These are phyloP conservation scores for Eucalyptus pauciflora DNA, from an alignment of 345 rosid genomes.

Conservation along the genomic window DNA sequence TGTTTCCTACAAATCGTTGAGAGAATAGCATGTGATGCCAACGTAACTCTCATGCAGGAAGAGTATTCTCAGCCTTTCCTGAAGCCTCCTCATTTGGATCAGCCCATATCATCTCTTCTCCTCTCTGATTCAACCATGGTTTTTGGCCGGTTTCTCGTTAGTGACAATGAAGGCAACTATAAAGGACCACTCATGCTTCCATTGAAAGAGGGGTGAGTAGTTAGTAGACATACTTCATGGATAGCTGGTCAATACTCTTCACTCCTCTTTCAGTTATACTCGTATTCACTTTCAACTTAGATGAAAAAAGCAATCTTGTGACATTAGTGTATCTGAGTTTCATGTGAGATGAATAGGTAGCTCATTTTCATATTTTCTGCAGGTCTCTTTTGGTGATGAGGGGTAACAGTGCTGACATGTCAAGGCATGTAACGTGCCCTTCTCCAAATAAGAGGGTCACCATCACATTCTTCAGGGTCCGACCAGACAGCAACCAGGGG, in stretches of 20 bases:
- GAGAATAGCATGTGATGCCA: neutral
- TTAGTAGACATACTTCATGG: neutral
- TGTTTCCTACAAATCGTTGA: neutral
- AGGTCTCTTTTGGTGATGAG: slow-evolving; percentile 91
- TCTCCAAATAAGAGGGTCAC: slow-evolving; percentile 62
- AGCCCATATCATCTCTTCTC: slow-evolving; percentile 80
- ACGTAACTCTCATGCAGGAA: slow-evolving; percentile 26
- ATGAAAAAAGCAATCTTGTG: too few relatives aligned
- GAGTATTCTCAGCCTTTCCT: slow-evolving; percentile 94
- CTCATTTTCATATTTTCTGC: neutral
- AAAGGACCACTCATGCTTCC: slow-evolving; percentile 73
- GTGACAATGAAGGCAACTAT: slow-evolving; percentile 77
- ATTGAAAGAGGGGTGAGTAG: slow-evolving; percentile 67
- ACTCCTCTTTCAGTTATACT: neutral
- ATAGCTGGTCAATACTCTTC: neutral
- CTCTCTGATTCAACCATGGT: slow-evolving; percentile 87
- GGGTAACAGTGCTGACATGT: slow-evolving; percentile 89
- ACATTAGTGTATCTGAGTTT: neutral
- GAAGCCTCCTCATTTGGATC: slow-evolving; percentile 97
- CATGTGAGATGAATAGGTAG: neutral
- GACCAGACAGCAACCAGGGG: slow-evolving; percentile 43
- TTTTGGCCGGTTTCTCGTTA: slow-evolving; percentile 70
- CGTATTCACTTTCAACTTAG: neutral
- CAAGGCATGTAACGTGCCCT: slow-evolving; percentile 86
- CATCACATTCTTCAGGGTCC: slow-evolving; percentile 86